Conservation (phyloP, 768 basidiomycete genomes). For the Cystofilobasidium ferigula region DNA sequence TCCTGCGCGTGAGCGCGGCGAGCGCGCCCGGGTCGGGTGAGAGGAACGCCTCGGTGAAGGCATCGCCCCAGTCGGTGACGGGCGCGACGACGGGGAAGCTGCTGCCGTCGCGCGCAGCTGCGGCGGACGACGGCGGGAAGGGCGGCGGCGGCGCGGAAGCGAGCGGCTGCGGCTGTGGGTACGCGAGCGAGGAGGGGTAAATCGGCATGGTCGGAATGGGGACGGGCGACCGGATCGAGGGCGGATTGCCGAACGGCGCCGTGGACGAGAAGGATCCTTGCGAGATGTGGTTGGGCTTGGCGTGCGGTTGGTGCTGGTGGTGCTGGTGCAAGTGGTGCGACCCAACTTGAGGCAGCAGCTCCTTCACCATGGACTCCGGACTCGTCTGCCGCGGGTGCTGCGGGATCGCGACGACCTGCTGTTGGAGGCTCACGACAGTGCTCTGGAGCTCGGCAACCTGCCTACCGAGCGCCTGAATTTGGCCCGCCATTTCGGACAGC, state of each 20-base stretch:
- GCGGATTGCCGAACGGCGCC: conserved; percentile 7
- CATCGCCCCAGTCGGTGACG: background rate
- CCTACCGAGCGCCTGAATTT: conserved; percentile 17
- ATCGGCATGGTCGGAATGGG: conserved; percentile 4
- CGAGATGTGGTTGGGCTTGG: background rate
- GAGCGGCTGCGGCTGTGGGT: conserved; percentile 1
- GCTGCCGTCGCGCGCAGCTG: background rate
- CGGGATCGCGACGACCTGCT: conserved; percentile 10
- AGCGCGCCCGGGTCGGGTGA: conserved; percentile 13
- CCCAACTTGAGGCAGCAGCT: background rate
- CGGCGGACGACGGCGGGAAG: background rate
- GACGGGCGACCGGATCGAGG: background rate
- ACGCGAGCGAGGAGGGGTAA: conserved; percentile 5
- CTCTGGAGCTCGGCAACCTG: conserved; percentile 14
- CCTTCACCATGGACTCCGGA: background rate
- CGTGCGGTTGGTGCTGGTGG: background rate
- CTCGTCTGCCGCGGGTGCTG: conserved; percentile 1
- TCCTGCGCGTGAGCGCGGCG: background rate
- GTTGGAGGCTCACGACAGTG: conserved; percentile 11
- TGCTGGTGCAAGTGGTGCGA: background rate
- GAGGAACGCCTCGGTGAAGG: conserved; percentile 19
- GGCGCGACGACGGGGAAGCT: background rate
- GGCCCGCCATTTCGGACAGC: conserved; percentile 13
- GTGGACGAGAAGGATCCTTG: background rate
- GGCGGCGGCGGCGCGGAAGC: background rate